Evolutionary conservation across 2,329 filamentous ascomycete genomes (phyloP).

Genomic region (Aspergillus sergii): DNA sequence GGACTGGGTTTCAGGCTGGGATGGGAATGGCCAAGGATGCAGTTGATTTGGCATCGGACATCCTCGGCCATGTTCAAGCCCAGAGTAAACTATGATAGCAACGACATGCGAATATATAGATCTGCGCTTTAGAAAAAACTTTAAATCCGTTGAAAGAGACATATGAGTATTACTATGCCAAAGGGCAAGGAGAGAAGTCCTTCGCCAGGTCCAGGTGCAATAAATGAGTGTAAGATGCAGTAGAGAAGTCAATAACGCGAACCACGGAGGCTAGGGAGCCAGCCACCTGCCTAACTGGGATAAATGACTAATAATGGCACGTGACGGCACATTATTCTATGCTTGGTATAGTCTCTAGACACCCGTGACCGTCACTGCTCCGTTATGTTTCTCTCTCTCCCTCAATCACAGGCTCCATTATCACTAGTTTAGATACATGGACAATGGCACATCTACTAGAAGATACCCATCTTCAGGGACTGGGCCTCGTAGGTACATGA

Average conservation of each 20-base stretch:
- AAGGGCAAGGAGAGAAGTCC: no score
- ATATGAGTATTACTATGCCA: background rate
- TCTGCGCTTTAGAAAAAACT: background rate
- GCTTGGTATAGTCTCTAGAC: background rate
- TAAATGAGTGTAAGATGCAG: background rate
- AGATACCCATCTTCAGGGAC: background rate
- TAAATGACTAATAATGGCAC: background rate
- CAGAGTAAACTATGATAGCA: background rate
- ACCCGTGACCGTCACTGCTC: background rate
- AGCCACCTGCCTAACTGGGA: background rate
- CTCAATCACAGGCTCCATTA: background rate
- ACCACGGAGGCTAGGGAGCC: background rate
- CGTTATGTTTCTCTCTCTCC: background rate
- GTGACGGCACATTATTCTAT: background rate
- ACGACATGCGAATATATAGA: background rate
- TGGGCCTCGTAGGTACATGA: conserved; percentile 10
- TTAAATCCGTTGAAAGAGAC: accelerated
- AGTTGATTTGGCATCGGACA: conserved; percentile 6
- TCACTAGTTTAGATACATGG: background rate
- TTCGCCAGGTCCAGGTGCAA: background rate
- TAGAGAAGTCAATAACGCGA: background rate
- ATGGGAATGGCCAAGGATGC: conserved; percentile 23
- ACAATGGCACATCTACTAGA: background rate
- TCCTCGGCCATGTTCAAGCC: background rate
- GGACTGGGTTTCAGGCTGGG: conserved; percentile 49